Evolutionary conservation across 2,329 filamentous ascomycete genomes (phyloP), one percentile per base, ranked within the genome.

Genomic region (Phialophora expanda): DNA sequence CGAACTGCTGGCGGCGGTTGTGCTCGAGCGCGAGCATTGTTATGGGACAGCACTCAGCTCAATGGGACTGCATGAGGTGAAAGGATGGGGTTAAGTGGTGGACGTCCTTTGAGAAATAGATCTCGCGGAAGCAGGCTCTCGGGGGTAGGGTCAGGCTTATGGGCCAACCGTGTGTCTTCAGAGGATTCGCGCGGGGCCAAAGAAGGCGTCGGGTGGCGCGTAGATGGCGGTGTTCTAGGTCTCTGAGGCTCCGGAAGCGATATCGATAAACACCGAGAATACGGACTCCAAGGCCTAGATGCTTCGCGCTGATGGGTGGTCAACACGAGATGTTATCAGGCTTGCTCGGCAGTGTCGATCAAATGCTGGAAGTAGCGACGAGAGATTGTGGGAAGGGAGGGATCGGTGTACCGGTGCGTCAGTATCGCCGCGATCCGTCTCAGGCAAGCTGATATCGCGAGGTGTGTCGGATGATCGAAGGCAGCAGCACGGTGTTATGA

Each of bases 1-100:
- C 66, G 61, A 59, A 66, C n/a, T 66, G 69, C 55, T 66, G 66
- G 44, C 57, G 64, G 50, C 56, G 67, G n/a, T 65, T 69, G 56
- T 71, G 71, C 70, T 72, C 67, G 57, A 69, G 65, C 12, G 56
- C 66, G 57, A 72, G 70, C 71, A 73, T 73, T 56, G 66, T 70
- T 55, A 46, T 34, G 38, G 30, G 20, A 12, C 17, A 44, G 32
- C 11, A 22, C 46, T 56, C 20, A 38, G 28, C 32, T 50, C 58
- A 66, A 24, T 44, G 56, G 46, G 30, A 57, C 62, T 54, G 56
- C 67, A 67, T 69, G 62, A 59, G 62, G 30, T 54, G 56, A 41
- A 26, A 14, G 34, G 58, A 59, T 32, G 56, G 12, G 56, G 44
- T 8, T 20, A 50, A 48, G 46, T 59, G 56, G 17, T 44, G 38